phyloP scores from a whole-genome alignment of 805 yeast species.

The Lipomyces yamadae region DNA sequence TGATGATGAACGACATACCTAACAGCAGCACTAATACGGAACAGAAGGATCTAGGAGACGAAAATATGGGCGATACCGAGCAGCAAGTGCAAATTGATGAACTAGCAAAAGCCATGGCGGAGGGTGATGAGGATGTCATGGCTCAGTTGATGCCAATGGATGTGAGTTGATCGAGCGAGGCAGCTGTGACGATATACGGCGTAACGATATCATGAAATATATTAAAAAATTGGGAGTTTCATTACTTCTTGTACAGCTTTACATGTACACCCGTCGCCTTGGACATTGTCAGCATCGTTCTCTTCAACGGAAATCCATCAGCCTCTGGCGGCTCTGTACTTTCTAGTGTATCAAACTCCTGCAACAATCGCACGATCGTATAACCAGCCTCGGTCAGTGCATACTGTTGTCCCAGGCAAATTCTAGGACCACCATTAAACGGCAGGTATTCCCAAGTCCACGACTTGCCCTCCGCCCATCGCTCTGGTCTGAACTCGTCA shows the following conservation, averaged over 20 bases:
- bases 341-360: conserved; percentile 42
- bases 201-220: no score
- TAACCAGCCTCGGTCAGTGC: conserved; percentile 60
- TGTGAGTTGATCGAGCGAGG: conserved; percentile 1
- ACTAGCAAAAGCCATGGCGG: conserved; percentile 1
- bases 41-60: not conserved
- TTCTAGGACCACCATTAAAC: conserved; percentile 61
- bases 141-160: conserved; percentile 6
- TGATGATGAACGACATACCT: conserved; percentile 2
- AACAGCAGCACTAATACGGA: not conserved
- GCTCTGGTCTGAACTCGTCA: conserved; percentile 53
- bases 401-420: conserved; percentile 61
- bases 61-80: not conserved
- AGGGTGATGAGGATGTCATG: not conserved
- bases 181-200: no score
- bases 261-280: conserved; percentile 25
- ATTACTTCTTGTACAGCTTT: conserved; percentile 4
- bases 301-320: conserved; percentile 20
- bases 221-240: no score
- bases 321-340: conserved; percentile 19
- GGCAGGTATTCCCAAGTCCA: conserved; percentile 58
- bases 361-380: conserved; percentile 49
- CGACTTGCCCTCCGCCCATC: conserved; percentile 52
- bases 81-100: conserved; percentile 3
- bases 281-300: conserved; percentile 26